Evolutionary conservation across 305 asterid genomes (phyloP).

Genomic region (Fraxinus angustifolia): DNA sequence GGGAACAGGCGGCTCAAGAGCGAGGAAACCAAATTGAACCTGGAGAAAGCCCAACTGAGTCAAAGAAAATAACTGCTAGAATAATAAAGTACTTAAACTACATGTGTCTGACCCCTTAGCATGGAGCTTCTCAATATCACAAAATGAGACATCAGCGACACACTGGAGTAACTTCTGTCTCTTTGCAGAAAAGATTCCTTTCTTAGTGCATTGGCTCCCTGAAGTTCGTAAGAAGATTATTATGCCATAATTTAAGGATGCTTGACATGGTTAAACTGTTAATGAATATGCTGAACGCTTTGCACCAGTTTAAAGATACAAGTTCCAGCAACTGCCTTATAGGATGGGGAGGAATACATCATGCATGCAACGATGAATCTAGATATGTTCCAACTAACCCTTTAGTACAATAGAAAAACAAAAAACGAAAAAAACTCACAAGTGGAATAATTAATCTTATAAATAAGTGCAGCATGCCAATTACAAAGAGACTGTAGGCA

Average conservation of each 20-base stretch:
- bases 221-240: conserved; percentile 20
- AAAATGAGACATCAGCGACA: conserved; percentile 40
- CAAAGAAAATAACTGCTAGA: conserved; percentile 19
- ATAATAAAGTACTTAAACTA: conserved; percentile 22
- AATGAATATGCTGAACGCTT: neutral
- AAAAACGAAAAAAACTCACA: neutral
- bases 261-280: neutral
- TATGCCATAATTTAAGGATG: neutral
- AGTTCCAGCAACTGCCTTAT: neutral
- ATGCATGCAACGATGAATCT: neutral
- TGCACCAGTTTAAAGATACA: neutral
- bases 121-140: conserved; percentile 38
- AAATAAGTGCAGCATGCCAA: neutral
- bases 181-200: conserved; percentile 54
- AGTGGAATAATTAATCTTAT: neutral
- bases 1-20: conserved; percentile 57
- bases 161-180: conserved; percentile 53
- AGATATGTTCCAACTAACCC: neutral
- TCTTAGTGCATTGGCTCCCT: conserved; percentile 51
- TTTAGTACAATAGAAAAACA: neutral
- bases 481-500: neutral
- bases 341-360: neutral
- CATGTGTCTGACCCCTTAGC: conserved; percentile 51
- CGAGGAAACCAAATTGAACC: conserved; percentile 59
- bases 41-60: conserved; percentile 37